phyloP scores from a whole-genome alignment of 192 early-diverging fungal genomes.

The Endogone sp. region DNA sequence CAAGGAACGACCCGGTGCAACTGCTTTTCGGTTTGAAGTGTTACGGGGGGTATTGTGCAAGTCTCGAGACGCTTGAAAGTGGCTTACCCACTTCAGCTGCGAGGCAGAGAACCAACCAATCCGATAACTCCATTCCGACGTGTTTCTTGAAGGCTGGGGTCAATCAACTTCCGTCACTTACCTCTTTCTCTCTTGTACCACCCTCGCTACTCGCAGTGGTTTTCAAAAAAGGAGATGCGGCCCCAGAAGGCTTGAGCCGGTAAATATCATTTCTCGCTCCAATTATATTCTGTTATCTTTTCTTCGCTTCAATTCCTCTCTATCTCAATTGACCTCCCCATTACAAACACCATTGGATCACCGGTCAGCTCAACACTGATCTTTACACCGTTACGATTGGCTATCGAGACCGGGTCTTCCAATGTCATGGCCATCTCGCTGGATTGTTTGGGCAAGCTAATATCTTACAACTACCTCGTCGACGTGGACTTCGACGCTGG shows the following conservation, averaged over 20 bases:
- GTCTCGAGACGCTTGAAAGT: too few species aligned
- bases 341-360: too few species aligned
- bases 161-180: too few species aligned
- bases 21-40: background rate
- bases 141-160: too few species aligned
- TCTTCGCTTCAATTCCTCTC: too few species aligned
- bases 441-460: conserved; percentile 80
- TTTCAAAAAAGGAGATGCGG: conserved; percentile 29
- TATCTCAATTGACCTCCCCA: background rate
- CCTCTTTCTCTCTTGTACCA: too few species aligned
- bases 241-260: conserved; percentile 24
- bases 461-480: conserved; percentile 60
- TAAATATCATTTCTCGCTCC: background rate
- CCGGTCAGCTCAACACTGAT: conserved; percentile 35
- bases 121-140: too few species aligned
- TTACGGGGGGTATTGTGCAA: background rate
- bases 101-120: too few species aligned
- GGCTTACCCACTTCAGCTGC: too few species aligned
- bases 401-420: conserved; percentile 64
- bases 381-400: conserved; percentile 65
- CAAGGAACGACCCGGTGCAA: conserved; percentile 8
- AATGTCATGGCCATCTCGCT: conserved; percentile 63
- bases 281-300: too few species aligned
- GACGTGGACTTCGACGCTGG: conserved; percentile 16
- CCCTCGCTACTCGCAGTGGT: too few species aligned